These are phyloP conservation scores for Anisodus acutangulus DNA, from an alignment of 257 asterid species.

Conservation along the genomic window DNA sequence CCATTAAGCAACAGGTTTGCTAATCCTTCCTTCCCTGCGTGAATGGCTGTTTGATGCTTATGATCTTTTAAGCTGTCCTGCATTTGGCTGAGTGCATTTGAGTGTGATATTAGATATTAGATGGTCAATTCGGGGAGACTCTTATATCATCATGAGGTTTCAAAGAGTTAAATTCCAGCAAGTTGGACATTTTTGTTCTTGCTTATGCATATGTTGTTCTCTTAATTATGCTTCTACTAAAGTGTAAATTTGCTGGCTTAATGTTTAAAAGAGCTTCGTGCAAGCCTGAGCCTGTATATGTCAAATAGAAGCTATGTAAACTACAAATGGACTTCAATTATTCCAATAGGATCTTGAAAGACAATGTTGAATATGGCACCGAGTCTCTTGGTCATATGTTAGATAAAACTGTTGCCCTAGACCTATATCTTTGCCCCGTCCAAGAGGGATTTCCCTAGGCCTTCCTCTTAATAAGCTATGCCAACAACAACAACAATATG, in stretches of 20 bases:
- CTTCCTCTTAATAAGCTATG: background rate
- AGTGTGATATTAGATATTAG: background rate
- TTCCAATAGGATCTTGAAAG: conserved; percentile 4
- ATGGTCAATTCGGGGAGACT: no score
- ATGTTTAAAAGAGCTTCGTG: background rate
- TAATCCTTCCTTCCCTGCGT: background rate
- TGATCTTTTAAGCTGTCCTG: background rate
- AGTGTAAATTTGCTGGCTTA: background rate
- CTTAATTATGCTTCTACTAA: no score
- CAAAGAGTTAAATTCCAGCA: background rate
- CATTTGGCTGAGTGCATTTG: background rate
- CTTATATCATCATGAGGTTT: no score
- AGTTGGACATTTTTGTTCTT: background rate
- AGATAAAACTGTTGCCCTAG: background rate
- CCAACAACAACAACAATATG: background rate
- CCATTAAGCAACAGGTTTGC: conserved; percentile 86
- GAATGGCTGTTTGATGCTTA: background rate
- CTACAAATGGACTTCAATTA: conserved; percentile 14
- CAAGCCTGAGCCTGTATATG: background rate
- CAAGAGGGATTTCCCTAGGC: background rate
- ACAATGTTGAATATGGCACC: background rate
- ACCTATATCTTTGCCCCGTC: conserved; percentile 9
- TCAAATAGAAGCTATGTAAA: background rate
- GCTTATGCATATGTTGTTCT: background rate
- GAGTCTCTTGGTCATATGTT: conserved; percentile 2